Evolutionary conservation across 805 yeast genomes (phyloP).

Genomic region (Candida parachauliodes): DNA sequence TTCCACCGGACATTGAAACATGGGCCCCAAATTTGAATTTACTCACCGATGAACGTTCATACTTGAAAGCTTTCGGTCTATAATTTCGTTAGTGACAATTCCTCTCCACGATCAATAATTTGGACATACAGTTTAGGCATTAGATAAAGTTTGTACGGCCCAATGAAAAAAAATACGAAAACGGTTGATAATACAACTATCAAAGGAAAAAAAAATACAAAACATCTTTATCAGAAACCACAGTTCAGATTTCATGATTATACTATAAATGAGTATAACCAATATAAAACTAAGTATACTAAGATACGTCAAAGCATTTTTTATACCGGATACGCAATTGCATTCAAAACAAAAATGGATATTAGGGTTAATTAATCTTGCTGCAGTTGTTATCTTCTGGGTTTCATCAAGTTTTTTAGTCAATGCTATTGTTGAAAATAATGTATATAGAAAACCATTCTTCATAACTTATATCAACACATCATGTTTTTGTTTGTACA

Average conservation of each 20-base stretch:
- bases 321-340: constrained; percentile 20
- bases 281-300: constrained; percentile 8
- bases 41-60: constrained; percentile 12
- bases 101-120: too few relatives aligned
- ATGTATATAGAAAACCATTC: constrained; percentile 80
- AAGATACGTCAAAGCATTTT: constrained; percentile 16
- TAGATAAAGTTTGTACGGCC: not conserved
- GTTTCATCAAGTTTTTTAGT: constrained; percentile 85
- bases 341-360: constrained; percentile 55
- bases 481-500: constrained; percentile 73
- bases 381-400: constrained; percentile 82
- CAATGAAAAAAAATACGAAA: not conserved
- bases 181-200: not conserved
- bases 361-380: constrained; percentile 68
- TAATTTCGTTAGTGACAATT: not conserved
- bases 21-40: constrained; percentile 78
- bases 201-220: constrained; percentile 1
- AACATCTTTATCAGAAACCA: not conserved
- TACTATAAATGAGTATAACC: constrained; percentile 1
- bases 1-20: constrained; percentile 79
- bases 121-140: constrained; percentile 2
- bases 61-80: constrained; percentile 16
- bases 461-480: constrained; percentile 91
- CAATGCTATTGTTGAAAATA: constrained; percentile 68
- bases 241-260: not conserved